Conservation (phyloP, 2,329 filamentous ascomycete genomes). For the Aureobasidium subglaciale region DNA sequence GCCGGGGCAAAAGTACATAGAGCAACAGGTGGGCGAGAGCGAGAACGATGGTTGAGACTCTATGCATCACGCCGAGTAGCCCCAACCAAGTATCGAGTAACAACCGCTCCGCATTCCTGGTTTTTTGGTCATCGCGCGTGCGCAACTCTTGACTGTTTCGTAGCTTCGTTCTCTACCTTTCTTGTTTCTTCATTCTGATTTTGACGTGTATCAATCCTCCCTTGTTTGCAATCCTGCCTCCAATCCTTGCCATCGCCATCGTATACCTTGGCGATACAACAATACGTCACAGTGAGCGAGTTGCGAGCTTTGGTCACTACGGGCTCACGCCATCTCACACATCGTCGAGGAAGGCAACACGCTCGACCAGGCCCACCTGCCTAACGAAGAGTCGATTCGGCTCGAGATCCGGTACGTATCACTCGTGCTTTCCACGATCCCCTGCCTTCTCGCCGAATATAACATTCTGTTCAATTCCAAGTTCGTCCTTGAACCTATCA, state of each 20-base stretch:
- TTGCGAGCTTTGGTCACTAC: constrained; percentile 1
- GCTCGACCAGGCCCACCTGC: constrained; percentile 9
- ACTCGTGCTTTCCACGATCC: background rate
- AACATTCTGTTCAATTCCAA: background rate
- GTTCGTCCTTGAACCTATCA: background rate
- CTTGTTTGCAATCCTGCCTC: background rate
- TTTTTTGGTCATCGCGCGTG: background rate
- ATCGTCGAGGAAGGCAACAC: constrained; percentile 3
- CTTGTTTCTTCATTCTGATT: background rate
- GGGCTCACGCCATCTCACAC: constrained; percentile 11
- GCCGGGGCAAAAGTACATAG: background rate
- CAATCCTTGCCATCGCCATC: background rate
- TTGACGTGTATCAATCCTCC: background rate
- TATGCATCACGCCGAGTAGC: constrained; percentile 12
- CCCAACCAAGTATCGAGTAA: constrained; percentile 12
- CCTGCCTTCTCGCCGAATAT: background rate
- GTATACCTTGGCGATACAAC: background rate
- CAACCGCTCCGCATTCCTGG: constrained; percentile 6
- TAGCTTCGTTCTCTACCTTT: background rate
- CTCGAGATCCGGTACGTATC: background rate
- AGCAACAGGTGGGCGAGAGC: background rate
- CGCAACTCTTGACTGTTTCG: constrained; percentile 1
- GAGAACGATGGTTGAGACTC: constrained; percentile 7
- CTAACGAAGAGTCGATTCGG: background rate
- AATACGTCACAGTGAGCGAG: constrained; percentile 6